These are phyloP conservation scores for Boletus tylopilopsis DNA, from an alignment of 768 basidiomycete genomes.

Conservation along the genomic window DNA sequence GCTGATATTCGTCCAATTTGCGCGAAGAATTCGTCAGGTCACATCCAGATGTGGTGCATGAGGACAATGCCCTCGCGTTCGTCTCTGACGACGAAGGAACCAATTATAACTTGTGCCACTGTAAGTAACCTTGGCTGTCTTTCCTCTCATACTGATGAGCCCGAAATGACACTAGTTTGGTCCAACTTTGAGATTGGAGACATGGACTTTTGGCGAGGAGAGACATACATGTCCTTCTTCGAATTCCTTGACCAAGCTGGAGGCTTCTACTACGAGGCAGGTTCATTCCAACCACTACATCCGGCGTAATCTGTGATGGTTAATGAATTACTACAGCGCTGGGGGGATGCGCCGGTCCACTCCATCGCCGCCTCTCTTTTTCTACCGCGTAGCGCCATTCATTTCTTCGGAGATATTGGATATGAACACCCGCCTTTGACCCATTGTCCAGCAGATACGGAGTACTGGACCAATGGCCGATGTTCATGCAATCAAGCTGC, in stretches of 20 bases:
- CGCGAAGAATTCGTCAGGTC: constrained; percentile 15
- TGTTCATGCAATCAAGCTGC: no score
- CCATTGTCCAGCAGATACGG: no score
- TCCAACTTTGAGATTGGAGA: constrained; percentile 92
- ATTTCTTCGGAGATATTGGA: constrained; percentile 94
- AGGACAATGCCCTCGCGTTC: constrained; percentile 56
- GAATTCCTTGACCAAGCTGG: constrained; percentile 75
- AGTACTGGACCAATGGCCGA: no score
- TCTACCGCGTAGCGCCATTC: constrained; percentile 82
- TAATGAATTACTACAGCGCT: constrained; percentile 58
- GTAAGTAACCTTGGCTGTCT: constrained; percentile 31
- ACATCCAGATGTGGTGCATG: constrained; percentile 49
- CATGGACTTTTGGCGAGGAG: constrained; percentile 80
- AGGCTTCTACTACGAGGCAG: constrained; percentile 86
- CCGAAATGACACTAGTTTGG: constrained; percentile 56
- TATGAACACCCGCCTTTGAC: constrained; percentile 95
- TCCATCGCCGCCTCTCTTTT: constrained; percentile 90
- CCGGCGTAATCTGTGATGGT: not conserved
- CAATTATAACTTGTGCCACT: constrained; percentile 64
- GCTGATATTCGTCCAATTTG: no score
- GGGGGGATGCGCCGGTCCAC: constrained; percentile 94
- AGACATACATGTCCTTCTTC: constrained; percentile 82
- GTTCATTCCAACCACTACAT: not conserved
- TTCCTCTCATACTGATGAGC: not conserved
- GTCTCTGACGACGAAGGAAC: constrained; percentile 62